phyloP scores from a whole-genome alignment of 768 basidiomycete species.

The Phlebiopsis flavidoalba region DNA sequence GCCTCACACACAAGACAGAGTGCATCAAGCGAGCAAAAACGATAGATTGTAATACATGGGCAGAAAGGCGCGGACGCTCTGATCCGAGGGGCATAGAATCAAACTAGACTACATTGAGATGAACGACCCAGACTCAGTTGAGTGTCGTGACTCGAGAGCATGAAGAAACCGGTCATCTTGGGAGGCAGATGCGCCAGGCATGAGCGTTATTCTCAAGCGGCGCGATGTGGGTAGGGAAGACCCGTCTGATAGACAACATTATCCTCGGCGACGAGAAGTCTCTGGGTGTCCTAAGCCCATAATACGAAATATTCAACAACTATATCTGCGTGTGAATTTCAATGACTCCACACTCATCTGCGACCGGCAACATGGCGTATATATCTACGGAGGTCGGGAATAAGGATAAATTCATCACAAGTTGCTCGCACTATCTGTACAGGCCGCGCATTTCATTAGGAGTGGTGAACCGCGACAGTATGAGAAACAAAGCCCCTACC shows the following conservation, averaged over 20 bases:
- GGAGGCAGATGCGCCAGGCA: slow-evolving; percentile 24
- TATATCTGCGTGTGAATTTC: neutral
- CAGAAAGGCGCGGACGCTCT: slow-evolving; percentile 19
- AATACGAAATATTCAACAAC: neutral
- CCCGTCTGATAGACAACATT: slow-evolving; percentile 91
- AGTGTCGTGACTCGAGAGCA: slow-evolving; percentile 44
- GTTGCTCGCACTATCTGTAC: slow-evolving; percentile 5
- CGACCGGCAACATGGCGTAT: neutral
- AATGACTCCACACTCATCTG: neutral
- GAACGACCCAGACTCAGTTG: slow-evolving; percentile 77
- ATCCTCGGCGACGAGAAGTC: slow-evolving; percentile 51
- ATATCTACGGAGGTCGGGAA: slow-evolving; percentile 9
- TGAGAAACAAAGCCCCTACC: neutral
- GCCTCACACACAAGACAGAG: slow-evolving; percentile 41
- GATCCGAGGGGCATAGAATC: slow-evolving; percentile 40
- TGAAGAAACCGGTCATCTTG: slow-evolving; percentile 20
- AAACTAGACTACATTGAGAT: slow-evolving; percentile 83
- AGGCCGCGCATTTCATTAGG: neutral
- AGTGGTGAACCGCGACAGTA: neutral
- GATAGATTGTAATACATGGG: slow-evolving; percentile 37
- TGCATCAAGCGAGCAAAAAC: slow-evolving; percentile 40
- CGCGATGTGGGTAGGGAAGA: slow-evolving; percentile 80
- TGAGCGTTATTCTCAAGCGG: slow-evolving; percentile 76
- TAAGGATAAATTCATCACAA: slow-evolving; percentile 11
- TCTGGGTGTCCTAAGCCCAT: slow-evolving; percentile 15